These are phyloP conservation scores for Aphanomyces cochlioides DNA, from an alignment of 352 stramenopile species.

Conservation along the genomic window DNA sequence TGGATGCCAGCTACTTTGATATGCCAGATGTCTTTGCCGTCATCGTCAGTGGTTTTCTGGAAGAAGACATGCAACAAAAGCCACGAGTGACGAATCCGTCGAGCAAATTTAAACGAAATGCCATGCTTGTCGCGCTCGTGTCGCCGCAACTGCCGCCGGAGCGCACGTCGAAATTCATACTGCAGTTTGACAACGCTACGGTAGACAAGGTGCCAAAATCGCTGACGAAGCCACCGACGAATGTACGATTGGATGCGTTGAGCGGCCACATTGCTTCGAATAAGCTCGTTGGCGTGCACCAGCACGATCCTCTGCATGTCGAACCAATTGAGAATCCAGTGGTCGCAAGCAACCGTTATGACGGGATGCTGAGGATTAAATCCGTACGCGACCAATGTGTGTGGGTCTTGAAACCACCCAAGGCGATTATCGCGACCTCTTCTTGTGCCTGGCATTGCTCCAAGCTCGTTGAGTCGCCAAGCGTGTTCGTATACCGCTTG, in stretches of 20 bases:
- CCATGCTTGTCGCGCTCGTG: background rate
- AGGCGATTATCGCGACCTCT: background rate
- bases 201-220: background rate
- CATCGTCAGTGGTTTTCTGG: background rate
- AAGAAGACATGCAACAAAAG: slow-evolving; percentile 1
- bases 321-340: slow-evolving; percentile 3
- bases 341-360: background rate
- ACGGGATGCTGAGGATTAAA: background rate
- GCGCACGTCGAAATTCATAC: slow-evolving; percentile 1
- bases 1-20: slow-evolving; percentile 1
- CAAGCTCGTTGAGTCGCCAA: background rate
- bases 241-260: slow-evolving; percentile 19
- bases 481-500: slow-evolving; percentile 8
- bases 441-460: slow-evolving; percentile 2
- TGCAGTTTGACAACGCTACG: slow-evolving; percentile 9
- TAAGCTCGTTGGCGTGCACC: background rate
- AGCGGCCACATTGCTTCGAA: slow-evolving; percentile 6
- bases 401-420: slow-evolving; percentile 27
- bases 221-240: slow-evolving; percentile 8
- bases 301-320: slow-evolving; percentile 5
- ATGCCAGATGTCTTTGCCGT: background rate
- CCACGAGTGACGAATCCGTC: slow-evolving; percentile 20
- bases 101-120: slow-evolving; percentile 8
- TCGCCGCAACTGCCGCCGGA: background rate
- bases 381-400: slow-evolving; percentile 1